Percentiles rank a stretch among this genome's conserved stretches.
These are phyloP conservation scores for Cryptococcus deneoformans DNA, from an alignment of 1,284 basidiomycete species.

Conservation along the genomic window DNA sequence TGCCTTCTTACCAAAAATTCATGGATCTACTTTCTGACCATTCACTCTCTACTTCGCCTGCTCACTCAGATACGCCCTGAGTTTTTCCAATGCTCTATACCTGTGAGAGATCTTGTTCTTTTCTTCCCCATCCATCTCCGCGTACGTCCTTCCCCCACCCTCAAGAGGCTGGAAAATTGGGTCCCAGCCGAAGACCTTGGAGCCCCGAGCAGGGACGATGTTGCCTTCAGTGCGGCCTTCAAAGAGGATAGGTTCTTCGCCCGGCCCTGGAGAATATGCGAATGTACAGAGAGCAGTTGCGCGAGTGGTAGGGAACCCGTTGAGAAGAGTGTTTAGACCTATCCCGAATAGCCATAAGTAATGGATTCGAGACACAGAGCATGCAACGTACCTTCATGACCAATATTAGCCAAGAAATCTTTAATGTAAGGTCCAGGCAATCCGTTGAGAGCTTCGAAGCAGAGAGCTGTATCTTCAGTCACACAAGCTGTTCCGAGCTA, in stretches of 20 bases:
- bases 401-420: conserved; percentile 74
- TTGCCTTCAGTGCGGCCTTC: conserved; percentile 85
- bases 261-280: conserved; percentile 84
- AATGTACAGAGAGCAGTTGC: conserved; percentile 95
- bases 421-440: conserved; percentile 98
- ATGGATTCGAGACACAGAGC: background rate
- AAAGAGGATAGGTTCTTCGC: conserved; percentile 72
- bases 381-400: conserved; percentile 62
- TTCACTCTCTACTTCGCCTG: conserved; percentile 14
- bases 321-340: conserved; percentile 83
- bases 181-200: conserved; percentile 85
- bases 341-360: background rate
- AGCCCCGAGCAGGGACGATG: conserved; percentile 83
- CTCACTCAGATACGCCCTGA: conserved; percentile 62
- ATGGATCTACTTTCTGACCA: conserved; percentile 2
- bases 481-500: conserved; percentile 82
- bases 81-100: conserved; percentile 78
- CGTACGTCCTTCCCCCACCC: conserved; percentile 58
- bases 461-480: conserved; percentile 95
- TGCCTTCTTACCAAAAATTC: background rate
- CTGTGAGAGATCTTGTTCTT: conserved; percentile 92
- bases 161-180: conserved; percentile 75
- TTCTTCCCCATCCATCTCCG: conserved; percentile 82
- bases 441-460: conserved; percentile 82
- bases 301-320: conserved; percentile 73